A percentile compares a stretch with the other conserved stretches of the same genome.
Conservation (phyloP, 1,284 basidiomycete genomes). For the Ceratobasidium sp. region DNA sequence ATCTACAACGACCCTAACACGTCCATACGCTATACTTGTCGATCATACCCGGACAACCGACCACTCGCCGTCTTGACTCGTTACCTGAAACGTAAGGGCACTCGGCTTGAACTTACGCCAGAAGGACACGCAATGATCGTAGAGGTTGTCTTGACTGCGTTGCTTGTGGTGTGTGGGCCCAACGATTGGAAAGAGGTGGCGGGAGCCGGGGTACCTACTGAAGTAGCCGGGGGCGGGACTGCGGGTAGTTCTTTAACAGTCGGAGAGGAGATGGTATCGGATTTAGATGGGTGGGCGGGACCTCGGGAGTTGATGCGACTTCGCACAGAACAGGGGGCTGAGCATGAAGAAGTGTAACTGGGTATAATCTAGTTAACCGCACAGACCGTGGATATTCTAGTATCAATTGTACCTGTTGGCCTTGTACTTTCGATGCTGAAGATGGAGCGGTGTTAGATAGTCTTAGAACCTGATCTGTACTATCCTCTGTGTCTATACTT, state of each 20-base stretch:
- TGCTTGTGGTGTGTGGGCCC: neutral
- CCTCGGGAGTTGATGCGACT: conserved; percentile 26
- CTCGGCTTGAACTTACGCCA: conserved; percentile 18
- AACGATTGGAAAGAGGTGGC: conserved; percentile 26
- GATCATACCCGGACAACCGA: neutral
- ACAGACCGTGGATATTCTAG: no score
- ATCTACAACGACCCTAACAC: conserved; percentile 25
- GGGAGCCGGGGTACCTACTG: conserved; percentile 16
- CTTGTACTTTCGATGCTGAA: no score
- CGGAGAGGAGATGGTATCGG: conserved; percentile 38
- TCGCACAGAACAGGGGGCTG: neutral
- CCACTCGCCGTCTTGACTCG: conserved; percentile 17
- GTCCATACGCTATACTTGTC: conserved; percentile 22
- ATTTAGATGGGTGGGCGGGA: conserved; percentile 35
- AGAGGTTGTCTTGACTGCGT: conserved; percentile 14
- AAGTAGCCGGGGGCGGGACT: neutral
- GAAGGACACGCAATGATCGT: conserved; percentile 12
- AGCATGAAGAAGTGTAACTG: neutral
- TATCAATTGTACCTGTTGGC: no score
- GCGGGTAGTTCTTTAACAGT: neutral
- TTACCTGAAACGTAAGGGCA: conserved; percentile 25
- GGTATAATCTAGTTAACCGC: no score
- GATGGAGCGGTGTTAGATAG: no score
- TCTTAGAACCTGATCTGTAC: no score
- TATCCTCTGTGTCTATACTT: no score